A percentile compares a stretch with the other conserved stretches of the same genome.
phyloP scores from a whole-genome alignment of 2,329 filamentous ascomycete species.

The Teratosphaeria zuluensis region DNA sequence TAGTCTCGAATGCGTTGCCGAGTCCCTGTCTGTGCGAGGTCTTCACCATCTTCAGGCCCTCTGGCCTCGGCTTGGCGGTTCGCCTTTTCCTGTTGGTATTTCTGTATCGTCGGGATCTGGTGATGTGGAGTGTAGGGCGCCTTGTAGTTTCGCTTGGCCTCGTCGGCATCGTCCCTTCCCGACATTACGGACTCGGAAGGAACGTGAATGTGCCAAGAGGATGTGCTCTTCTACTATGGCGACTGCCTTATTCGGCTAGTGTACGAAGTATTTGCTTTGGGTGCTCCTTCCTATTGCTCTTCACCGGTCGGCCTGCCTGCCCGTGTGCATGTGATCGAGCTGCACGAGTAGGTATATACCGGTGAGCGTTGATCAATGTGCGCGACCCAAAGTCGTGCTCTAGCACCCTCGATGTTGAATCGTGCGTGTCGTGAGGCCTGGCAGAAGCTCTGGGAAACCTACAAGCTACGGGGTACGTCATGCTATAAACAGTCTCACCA shows the following conservation, averaged over 20 bases:
- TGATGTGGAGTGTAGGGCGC: slow-evolving; percentile 35
- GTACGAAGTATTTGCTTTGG: too few species aligned
- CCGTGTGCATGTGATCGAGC: too few species aligned
- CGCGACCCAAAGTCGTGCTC: neutral
- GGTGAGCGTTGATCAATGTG: neutral
- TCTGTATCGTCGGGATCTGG: slow-evolving; percentile 37
- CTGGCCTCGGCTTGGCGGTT: slow-evolving; percentile 27
- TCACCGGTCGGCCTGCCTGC: neutral
- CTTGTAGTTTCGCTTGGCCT: slow-evolving; percentile 28
- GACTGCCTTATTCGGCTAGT: too few species aligned
- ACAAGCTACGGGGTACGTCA: neutral
- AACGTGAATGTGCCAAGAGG: neutral
- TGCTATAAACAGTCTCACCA: neutral
- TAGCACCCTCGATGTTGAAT: neutral
- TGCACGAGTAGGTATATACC: neutral
- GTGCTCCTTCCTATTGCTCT: neutral
- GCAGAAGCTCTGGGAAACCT: neutral
- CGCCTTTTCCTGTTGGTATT: slow-evolving; percentile 38
- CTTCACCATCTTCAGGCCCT: slow-evolving; percentile 17
- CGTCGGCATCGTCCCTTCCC: slow-evolving; percentile 32
- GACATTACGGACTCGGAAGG: slow-evolving; percentile 13
- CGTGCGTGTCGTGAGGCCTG: neutral
- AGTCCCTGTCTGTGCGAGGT: neutral
- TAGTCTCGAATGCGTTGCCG: slow-evolving; percentile 5
- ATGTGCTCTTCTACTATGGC: too few species aligned